These are phyloP conservation scores for Grosmannia clavigera DNA, from an alignment of 2,329 filamentous ascomycete species.

Conservation along the genomic window DNA sequence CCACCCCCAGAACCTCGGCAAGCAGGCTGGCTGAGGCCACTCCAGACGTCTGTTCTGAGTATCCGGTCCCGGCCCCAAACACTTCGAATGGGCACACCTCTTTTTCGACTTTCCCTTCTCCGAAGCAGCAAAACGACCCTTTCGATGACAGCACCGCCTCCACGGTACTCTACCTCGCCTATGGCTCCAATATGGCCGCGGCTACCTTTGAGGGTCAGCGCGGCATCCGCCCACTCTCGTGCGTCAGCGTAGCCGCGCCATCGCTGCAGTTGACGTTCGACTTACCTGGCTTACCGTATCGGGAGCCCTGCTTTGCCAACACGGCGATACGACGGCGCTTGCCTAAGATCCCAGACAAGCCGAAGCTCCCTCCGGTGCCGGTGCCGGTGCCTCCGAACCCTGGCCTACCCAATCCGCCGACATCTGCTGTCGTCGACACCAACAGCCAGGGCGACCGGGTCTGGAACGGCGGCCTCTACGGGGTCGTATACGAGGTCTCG, in stretches of 20 bases:
- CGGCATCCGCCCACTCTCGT: slow-evolving; percentile 68
- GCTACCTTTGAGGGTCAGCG: slow-evolving; percentile 68
- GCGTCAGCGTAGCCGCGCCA: slow-evolving; percentile 72
- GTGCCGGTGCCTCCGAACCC: slow-evolving; percentile 8
- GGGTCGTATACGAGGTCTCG: slow-evolving; percentile 93
- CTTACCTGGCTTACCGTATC: slow-evolving; percentile 73
- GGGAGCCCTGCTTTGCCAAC: slow-evolving; percentile 88
- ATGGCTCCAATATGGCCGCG: slow-evolving; percentile 78
- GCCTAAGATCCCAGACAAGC: slow-evolving; percentile 25
- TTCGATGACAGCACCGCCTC: not conserved
- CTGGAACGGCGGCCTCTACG: slow-evolving; percentile 76
- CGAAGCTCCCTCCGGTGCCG: slow-evolving; percentile 15
- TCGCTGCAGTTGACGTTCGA: slow-evolving; percentile 70
- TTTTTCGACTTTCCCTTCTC: not conserved
- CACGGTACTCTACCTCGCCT: slow-evolving; percentile 67
- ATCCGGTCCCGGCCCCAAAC: not conserved
- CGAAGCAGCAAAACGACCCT: not conserved
- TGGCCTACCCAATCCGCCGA: not conserved
- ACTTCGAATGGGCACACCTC: not conserved
- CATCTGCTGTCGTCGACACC: not conserved
- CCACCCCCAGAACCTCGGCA: slow-evolving; percentile 21
- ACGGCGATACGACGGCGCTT: slow-evolving; percentile 46
- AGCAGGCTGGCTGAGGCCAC: slow-evolving; percentile 23
- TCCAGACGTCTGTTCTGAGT: slow-evolving; percentile 8
- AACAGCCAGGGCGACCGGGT: slow-evolving; percentile 35